Evolutionary conservation across 2,329 filamentous ascomycete species (phyloP).

Genomic region (Fusarium longipes): DNA sequence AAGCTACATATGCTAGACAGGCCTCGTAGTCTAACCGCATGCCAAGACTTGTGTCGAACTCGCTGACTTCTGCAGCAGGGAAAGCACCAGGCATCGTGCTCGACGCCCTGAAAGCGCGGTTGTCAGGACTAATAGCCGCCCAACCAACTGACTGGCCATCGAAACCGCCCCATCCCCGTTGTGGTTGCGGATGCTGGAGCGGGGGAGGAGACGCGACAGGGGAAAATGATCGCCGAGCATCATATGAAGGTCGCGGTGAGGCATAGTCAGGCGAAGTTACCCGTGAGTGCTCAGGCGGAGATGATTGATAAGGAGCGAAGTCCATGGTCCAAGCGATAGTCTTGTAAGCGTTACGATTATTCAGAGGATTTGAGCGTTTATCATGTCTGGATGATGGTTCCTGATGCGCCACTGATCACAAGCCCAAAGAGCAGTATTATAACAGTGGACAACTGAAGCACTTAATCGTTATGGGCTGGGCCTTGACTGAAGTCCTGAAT

Average conservation of each 20-base stretch:
- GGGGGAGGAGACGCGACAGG: constrained; percentile 56
- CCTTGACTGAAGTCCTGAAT: not conserved
- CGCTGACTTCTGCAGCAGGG: constrained; percentile 68
- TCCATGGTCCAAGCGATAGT: constrained; percentile 70
- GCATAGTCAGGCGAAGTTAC: constrained; percentile 74
- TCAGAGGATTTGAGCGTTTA: not conserved
- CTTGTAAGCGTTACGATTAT: not conserved
- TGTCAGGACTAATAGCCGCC: constrained; percentile 41
- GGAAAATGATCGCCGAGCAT: constrained; percentile 66
- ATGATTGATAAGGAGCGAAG: constrained; percentile 97
- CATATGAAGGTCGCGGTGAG: constrained; percentile 67
- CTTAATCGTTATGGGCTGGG: not conserved
- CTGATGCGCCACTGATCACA: not conserved
- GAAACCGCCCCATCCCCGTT: constrained; percentile 63
- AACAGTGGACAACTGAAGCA: not conserved
- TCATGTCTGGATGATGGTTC: not conserved
- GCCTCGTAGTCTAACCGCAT: constrained; percentile 91
- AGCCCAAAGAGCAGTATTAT: not conserved
- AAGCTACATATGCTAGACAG: constrained; percentile 83
- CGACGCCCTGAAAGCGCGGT: constrained; percentile 37
- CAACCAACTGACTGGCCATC: constrained; percentile 53
- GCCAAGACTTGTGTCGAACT: constrained; percentile 92
- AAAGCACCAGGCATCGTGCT: constrained; percentile 53
- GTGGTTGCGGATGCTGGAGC: constrained; percentile 65
- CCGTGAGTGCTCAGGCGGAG: constrained; percentile 84